Evolutionary conservation across 2,329 filamentous ascomycete species (phyloP).

Genomic region (Scortechinia acanthostroma): DNA sequence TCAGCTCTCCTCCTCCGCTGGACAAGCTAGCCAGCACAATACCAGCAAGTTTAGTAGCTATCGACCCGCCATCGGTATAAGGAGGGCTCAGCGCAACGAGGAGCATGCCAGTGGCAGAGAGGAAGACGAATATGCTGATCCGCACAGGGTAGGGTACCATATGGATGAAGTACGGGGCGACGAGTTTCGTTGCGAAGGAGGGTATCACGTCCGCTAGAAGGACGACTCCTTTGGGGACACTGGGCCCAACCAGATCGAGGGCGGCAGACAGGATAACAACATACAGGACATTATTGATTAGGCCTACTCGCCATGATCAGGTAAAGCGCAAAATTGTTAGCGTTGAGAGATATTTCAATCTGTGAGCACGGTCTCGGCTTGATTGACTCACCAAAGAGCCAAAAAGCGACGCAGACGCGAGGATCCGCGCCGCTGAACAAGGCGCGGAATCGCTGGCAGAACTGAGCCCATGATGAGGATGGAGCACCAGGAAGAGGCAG

Average conservation of each 20-base stretch:
- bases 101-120: slow-evolving; percentile 63
- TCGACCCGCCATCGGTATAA: slow-evolving; percentile 26
- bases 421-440: slow-evolving; percentile 53
- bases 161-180: slow-evolving; percentile 68
- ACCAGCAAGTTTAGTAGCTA: slow-evolving; percentile 56
- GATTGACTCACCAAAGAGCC: slow-evolving; percentile 70
- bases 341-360: background rate
- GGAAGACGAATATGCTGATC: slow-evolving; percentile 47
- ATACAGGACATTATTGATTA: slow-evolving; percentile 73
- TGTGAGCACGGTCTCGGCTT: slow-evolving; percentile 3
- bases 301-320: slow-evolving; percentile 34
- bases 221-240: slow-evolving; percentile 63
- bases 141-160: slow-evolving; percentile 55
- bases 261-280: slow-evolving; percentile 69
- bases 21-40: slow-evolving; percentile 63
- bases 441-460: slow-evolving; percentile 51
- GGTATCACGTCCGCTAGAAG: slow-evolving; percentile 67
- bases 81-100: slow-evolving; percentile 56
- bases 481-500: slow-evolving; percentile 13
- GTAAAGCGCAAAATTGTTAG: background rate
- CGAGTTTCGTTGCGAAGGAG: slow-evolving; percentile 59
- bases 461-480: slow-evolving; percentile 67
- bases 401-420: slow-evolving; percentile 60
- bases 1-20: slow-evolving; percentile 60
- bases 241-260: slow-evolving; percentile 64